These are phyloP conservation scores for Phytophthora foliorum DNA, from an alignment of 352 stramenopile species.

Conservation along the genomic window DNA sequence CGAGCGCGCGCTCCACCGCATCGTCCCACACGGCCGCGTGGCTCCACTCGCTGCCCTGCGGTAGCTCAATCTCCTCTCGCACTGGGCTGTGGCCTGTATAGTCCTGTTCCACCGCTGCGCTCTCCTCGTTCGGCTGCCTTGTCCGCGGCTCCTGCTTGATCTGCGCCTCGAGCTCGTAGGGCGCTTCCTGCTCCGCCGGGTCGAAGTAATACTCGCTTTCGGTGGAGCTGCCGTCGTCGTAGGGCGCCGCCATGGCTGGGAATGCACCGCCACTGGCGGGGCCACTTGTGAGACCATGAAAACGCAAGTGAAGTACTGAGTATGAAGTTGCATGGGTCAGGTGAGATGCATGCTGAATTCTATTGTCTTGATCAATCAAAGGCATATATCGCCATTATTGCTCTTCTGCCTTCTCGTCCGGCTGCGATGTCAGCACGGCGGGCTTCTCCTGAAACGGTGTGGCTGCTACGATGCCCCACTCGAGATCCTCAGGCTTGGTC, in stretches of 20 bases:
- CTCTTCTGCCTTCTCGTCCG: slow-evolving; percentile 6
- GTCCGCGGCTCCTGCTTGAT: slow-evolving; percentile 1
- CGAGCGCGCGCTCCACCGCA: slow-evolving; percentile 15
- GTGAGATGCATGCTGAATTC: no score
- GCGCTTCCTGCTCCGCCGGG: background rate
- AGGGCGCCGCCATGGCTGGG: slow-evolving; percentile 7
- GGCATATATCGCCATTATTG: background rate
- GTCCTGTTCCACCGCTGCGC: slow-evolving; percentile 13
- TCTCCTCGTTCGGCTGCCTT: background rate
- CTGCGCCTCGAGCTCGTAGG: background rate
- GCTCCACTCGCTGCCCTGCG: slow-evolving; percentile 40
- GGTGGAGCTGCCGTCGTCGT: slow-evolving; percentile 45
- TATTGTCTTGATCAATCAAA: background rate
- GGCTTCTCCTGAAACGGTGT: slow-evolving; percentile 49
- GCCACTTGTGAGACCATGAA: background rate
- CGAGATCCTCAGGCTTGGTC: slow-evolving; percentile 38
- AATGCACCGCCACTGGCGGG: background rate
- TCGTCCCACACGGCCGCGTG: slow-evolving; percentile 20
- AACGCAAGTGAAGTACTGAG: no score
- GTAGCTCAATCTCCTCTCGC: slow-evolving; percentile 6
- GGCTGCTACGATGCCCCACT: slow-evolving; percentile 55
- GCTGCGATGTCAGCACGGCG: slow-evolving; percentile 25
- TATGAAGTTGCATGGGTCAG: no score
- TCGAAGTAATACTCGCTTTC: slow-evolving; percentile 46
- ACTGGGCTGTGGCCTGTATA: background rate